A percentile compares a stretch with the other conserved stretches of the same genome.
Conservation (phyloP, 2,329 filamentous ascomycete species). For the Alternaria solani region DNA sequence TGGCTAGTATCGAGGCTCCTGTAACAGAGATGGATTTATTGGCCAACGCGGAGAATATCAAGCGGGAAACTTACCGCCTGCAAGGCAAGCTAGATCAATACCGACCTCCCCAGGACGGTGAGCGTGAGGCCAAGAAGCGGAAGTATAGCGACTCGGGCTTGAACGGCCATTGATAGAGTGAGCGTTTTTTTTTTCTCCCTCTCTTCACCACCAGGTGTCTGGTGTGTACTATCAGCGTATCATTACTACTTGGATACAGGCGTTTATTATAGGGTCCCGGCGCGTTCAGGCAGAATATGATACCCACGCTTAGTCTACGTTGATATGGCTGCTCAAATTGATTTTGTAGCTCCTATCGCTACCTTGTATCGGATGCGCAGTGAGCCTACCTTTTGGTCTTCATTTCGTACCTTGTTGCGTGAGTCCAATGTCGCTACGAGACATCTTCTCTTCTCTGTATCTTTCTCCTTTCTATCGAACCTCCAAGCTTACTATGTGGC, state of each 20-base stretch:
- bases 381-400: too few relatives aligned
- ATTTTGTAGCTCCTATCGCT: neutral
- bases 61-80: constrained; percentile 77
- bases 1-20: constrained; percentile 86
- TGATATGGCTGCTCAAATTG: neutral
- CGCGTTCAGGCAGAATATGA: neutral
- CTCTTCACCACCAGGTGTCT: neutral
- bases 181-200: too few relatives aligned
- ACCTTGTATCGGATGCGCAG: neutral
- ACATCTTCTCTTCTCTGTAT: too few relatives aligned
- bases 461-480: too few relatives aligned
- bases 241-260: neutral
- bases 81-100: constrained; percentile 53
- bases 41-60: constrained; percentile 72
- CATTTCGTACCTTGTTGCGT: too few relatives aligned
- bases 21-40: constrained; percentile 85
- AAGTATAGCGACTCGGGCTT: constrained; percentile 32
- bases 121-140: constrained; percentile 45
- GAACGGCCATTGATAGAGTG: constrained; percentile 6
- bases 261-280: neutral
- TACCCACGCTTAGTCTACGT: constrained; percentile 1
- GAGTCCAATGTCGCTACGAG: too few relatives aligned
- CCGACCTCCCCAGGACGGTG: constrained; percentile 28
- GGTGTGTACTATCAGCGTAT: neutral
- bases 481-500: too few relatives aligned